Evolutionary conservation across 176 grass and related monocot genomes (phyloP), one percentile per base, ranked within the genome.

Genomic region (Phragmites australis): DNA sequence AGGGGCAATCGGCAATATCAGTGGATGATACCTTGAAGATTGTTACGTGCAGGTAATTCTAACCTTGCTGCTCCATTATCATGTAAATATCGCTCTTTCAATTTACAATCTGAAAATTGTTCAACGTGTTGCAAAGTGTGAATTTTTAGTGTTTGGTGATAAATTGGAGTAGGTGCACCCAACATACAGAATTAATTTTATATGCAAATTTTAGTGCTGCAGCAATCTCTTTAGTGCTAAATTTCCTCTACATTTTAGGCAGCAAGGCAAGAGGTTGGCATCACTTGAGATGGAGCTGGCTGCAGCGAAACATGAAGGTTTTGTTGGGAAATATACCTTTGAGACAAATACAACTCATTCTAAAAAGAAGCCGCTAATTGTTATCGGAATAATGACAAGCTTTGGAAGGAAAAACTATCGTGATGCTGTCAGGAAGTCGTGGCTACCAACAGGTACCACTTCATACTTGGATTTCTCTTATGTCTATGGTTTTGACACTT

Each of bases 21-120:
- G 96, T 99, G 22, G 96, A 95, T 39, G 93, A 99, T 70, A 99
- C 90, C 13, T 81, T 99, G 73, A 99, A 99, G 82, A 88, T 95
- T 72, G 96, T 95, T 27, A 82, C 93, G 25, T 99, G 93, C 93
- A 99, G 93, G 96, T 99, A 89, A 83, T 34, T 88, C 25, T 58
- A 44, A 66, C 44, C 41, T 78, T 56, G 34, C 32, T 45, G 22
- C 22, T 21, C 50, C 17, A 48, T 49, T 69, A 63, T 6, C 67
- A 45, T 74, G 62, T 47, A 21, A 10, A 78, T 74, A 31, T 47
- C 45, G 16, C 40, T 19, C 43, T 65, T 65, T 81, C 59, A 23
- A 11, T 57, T 39, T 54, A 42, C 43, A 49, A 39, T 8, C 64
- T 54, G 48, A 30, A 37, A 39, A 40, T 37, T 66, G 17, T 62